Base-by-base conservation (phyloP, 2,329 filamentous ascomycete genomes). In the Dactylonectria macrodidyma region DNA sequence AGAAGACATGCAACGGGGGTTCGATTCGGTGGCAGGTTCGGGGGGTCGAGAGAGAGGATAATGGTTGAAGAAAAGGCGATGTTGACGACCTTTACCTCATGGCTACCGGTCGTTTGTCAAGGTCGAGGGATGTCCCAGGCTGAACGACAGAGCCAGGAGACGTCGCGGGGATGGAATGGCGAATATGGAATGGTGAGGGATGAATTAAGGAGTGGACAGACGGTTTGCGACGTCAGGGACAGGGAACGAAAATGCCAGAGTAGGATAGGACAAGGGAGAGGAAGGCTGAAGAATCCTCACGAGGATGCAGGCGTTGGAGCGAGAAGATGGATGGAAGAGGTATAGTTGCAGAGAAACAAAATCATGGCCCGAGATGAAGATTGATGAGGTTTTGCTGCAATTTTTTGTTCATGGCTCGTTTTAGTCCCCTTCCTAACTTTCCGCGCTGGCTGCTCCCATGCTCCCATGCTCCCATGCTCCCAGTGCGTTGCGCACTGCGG, bases 1-100 rank as follows among this genome's bases (percentile, higher is more conserved):
- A 67, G 65, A 65, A 38, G 51, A 56, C 55, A 56, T 57, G 33
- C 10, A 59, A 51, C 24, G 65, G 52, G 44, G 50, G n/a, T 11
- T 36, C 50, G 50, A 59, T 30, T 66, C 58, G 64, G 30, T 10
- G 36, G 5, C 16, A 14, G 5, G 38, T 41, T 41, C 38, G 38
- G 38, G 16, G 38, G 6, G 5, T 41, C 12, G 16, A 14, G 38
- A 41, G 38, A 41, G 38, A 11, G 48, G 36, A 22, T 14, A 30
- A 34, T 33, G 59, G 34, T 47, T 55, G 26, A 46, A 12, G 34
- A 38, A 19, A 46, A 38, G 44, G 33, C 38, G 54, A 44, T 30
- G 36, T 50, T 14, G 34, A 22, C 52, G 24, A 34, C 44, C 46
- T 60, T 50, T 36, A 38, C 12, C 36, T n/a, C 34, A 60, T 60